A percentile compares a stretch with the other conserved stretches of the same genome.
These are phyloP conservation scores for Neonothopanus nambi DNA, from an alignment of 1,284 basidiomycete genomes.

Conservation along the genomic window DNA sequence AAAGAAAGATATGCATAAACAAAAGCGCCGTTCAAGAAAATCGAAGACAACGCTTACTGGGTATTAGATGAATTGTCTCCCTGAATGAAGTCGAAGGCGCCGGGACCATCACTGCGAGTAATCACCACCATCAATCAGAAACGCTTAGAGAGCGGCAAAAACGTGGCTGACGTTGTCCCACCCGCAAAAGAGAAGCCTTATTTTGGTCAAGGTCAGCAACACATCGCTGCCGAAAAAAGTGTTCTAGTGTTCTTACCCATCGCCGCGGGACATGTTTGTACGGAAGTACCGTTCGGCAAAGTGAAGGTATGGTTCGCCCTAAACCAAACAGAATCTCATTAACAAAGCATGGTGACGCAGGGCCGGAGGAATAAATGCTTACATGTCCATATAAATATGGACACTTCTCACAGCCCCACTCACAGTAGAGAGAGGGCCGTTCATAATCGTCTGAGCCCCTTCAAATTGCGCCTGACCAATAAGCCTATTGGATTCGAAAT, in stretches of 20 bases:
- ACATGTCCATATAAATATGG: constrained; percentile 72
- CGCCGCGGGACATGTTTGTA: constrained; percentile 77
- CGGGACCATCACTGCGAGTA: constrained; percentile 68
- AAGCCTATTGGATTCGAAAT: constrained; percentile 70
- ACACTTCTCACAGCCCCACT: constrained; percentile 63
- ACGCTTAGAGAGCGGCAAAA: not conserved
- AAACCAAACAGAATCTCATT: constrained; percentile 11
- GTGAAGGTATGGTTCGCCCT: constrained; percentile 68
- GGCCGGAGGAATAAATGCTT: constrained; percentile 24
- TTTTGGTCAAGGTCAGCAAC: constrained; percentile 6
- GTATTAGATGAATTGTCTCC: constrained; percentile 64
- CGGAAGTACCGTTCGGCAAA: constrained; percentile 65
- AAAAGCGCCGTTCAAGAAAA: constrained; percentile 6
- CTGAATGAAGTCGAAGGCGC: constrained; percentile 80
- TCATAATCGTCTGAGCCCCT: constrained; percentile 66
- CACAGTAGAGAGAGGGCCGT: constrained; percentile 43
- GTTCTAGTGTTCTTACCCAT: constrained; percentile 49
- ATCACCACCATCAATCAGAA: constrained; percentile 1
- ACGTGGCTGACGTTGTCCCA: constrained; percentile 70
- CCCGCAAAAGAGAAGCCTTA: constrained; percentile 73
- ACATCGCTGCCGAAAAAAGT: constrained; percentile 3
- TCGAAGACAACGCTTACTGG: constrained; percentile 48
- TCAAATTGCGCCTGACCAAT: constrained; percentile 69
- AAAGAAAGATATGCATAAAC: constrained; percentile 2
- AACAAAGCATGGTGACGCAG: not conserved